phyloP scores from a whole-genome alignment of 1,139 yeast species.

The Schwanniomyces etchellsii region DNA sequence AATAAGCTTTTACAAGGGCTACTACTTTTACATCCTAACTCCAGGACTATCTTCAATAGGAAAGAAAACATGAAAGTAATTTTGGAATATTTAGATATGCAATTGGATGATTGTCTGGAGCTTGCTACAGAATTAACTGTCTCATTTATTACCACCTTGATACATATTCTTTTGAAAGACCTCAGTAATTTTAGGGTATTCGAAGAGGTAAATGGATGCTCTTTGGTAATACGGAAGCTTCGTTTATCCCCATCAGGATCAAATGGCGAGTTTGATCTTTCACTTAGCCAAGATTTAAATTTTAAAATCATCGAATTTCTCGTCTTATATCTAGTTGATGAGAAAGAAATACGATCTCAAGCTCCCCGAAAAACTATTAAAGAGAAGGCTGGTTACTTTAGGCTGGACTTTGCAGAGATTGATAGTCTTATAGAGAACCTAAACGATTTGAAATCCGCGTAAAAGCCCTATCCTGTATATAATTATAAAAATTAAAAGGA shows the following conservation, averaged over 20 bases:
- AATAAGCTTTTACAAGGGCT: constrained; percentile 57
- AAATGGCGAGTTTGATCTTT: constrained; percentile 1
- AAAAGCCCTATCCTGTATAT: constrained; percentile 4
- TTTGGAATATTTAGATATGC: constrained; percentile 16
- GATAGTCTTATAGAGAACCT: constrained; percentile 35
- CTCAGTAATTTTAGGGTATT: constrained; percentile 54
- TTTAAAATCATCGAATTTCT: constrained; percentile 67
- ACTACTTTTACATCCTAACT: constrained; percentile 53
- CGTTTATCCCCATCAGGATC: constrained; percentile 11
- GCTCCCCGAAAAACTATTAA: constrained; percentile 26
- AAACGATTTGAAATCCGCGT: constrained; percentile 25
- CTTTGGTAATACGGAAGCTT: constrained; percentile 40
- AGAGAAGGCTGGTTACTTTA: constrained; percentile 53
- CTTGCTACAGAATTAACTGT: constrained; percentile 20
- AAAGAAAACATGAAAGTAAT: constrained; percentile 26
- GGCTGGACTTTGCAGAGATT: constrained; percentile 38
- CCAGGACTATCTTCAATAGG: constrained; percentile 42
- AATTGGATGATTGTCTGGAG: constrained; percentile 6
- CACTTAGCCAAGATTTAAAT: constrained; percentile 36
- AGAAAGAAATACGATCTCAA: constrained; percentile 23
- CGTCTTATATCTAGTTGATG: constrained; percentile 69
- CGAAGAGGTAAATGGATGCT: constrained; percentile 57
- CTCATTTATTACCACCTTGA: constrained; percentile 51
- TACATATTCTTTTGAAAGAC: constrained; percentile 55
- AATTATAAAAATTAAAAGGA: not conserved